Evolutionary conservation across 192 early-diverging fungal species (phyloP), one percentile per base, ranked within the genome.

Genomic region (Glomus cerebriforme): DNA sequence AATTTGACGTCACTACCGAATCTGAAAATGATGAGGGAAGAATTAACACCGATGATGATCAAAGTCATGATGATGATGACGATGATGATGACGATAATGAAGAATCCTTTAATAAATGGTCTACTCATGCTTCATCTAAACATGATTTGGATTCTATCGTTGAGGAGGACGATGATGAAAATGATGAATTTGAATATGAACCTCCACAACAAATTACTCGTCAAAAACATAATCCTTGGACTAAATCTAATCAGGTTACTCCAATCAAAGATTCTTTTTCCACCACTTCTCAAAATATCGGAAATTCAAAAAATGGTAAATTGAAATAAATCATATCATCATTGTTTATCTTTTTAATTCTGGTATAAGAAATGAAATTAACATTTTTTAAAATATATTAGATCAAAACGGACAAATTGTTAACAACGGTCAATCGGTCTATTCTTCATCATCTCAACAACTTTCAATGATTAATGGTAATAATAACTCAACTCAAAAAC

Each of bases 121-220:
- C 45, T 17, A 31, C 39, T n/a, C 4, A 69, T 78, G 63, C 35
- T 29, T 78, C 66, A 29, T 31, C 47, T 26, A 67, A 78, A 58
- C 8, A 7, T 7, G 77, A 78, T 54, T 69, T 78, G 19, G 45
- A 66, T 77, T 35, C 34, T 27, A 77, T 78, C 59, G n/a, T 26
- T 10, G 77, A 78, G 22, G 77, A 68, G 24, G 65, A 67, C 3
- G 77, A 78, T 5, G 66, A 69, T 26, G 66, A 69, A 9, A 49
- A 78, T n/a, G 77, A 78, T 35, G 77, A 78, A 10, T 59, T 62
- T 39, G 77, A 69, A 24, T 67, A 34, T 27, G 66, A 69, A 59
- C 1, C 27, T 35, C 60, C 49, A 0, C 27, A 64, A 58, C 74
- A 32, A 17, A 43, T 39, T 13, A 15, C 22, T 32, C 26, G 24